Conservation (phyloP, 768 basidiomycete genomes). For the Termitomyces eurrhizus region DNA sequence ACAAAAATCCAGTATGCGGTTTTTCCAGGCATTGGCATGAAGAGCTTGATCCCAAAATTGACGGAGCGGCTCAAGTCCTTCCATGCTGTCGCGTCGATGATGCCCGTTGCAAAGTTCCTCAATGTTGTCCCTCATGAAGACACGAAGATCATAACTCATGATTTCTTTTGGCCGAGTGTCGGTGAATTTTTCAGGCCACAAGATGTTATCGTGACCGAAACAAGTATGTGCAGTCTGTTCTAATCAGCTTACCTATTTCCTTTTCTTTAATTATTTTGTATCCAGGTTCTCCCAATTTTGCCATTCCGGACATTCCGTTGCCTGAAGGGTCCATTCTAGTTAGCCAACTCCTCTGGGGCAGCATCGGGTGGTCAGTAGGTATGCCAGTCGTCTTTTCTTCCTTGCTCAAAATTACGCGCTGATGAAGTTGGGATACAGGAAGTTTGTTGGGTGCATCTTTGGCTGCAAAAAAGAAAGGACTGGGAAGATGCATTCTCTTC, state of each 20-base stretch:
- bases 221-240: constrained; percentile 40
- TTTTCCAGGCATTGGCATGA: constrained; percentile 72
- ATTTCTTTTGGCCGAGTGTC: constrained; percentile 82
- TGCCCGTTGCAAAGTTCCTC: constrained; percentile 43
- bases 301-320: constrained; percentile 75
- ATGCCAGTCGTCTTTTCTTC: constrained; percentile 15
- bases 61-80: constrained; percentile 48
- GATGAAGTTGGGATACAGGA: constrained; percentile 26
- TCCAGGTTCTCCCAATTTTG: constrained; percentile 44
- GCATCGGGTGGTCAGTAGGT: constrained; percentile 88
- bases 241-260: background rate
- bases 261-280: background rate
- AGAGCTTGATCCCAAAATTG: constrained; percentile 67
- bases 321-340: constrained; percentile 64
- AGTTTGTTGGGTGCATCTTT: constrained; percentile 75
- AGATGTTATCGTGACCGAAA: constrained; percentile 86
- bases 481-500: constrained; percentile 76
- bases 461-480: constrained; percentile 61
- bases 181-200: constrained; percentile 66
- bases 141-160: constrained; percentile 60
- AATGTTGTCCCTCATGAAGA: constrained; percentile 45
- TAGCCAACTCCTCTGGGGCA: constrained; percentile 85
- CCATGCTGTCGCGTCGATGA: constrained; percentile 32
- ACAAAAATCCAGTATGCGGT: constrained; percentile 20
- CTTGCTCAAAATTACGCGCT: background rate